Base-by-base conservation (phyloP, 495 filamentous ascomycete genomes). In the Polyplosphaeria fusca region DNA sequence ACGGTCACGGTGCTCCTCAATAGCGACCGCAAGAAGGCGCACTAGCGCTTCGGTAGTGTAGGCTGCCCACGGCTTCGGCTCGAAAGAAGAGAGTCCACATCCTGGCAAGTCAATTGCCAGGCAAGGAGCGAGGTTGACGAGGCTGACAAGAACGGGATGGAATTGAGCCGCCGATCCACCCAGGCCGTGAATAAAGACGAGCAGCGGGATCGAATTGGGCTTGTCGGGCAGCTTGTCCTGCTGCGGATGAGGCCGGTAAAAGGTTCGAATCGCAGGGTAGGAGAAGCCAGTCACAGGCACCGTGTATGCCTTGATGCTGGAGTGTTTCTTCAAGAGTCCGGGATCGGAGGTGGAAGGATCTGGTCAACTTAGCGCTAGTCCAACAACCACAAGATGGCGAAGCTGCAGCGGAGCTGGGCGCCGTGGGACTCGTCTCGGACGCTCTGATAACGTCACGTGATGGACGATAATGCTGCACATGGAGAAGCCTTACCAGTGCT, bases 131-230 rank as follows among this genome's bases (percentile, higher is more conserved):
- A 91, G 74, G 57, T 94, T 89, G 13, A 87, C 84, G 28, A 97
- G 75, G 68, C 87, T 91, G 1, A 82, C 86, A 12, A 97, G 77
- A 4, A 96, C 72, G 30, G 89, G 82, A 55, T 86, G 79, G 69
- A 96, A 96, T 68, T 96, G 92, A 5, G 89, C 86, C 13, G 91
- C 72, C 1, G 88, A 95, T 25, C 92, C 92, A 19, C 92, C 92
- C 28, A 97, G 79, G 13, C 92, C 92, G 67, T 96, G 92, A 48
- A 96, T 77, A 68, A 95, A 95, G 23, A 96, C 92, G 4, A 96
- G 71, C 7, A 96, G 73, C 9, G 92, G 89, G n/a, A 95, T 70
- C 1, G 89, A 83, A 4, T 78, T 76, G 0, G 88, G 86, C 41
- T 81, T 78, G 43, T 72, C 78, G 0, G 89, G 89, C 2, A 96